Evolutionary conservation across 148 eudicot species (phyloP), one percentile per base, ranked within the genome.

Genomic region (Euryodendron excelsum): DNA sequence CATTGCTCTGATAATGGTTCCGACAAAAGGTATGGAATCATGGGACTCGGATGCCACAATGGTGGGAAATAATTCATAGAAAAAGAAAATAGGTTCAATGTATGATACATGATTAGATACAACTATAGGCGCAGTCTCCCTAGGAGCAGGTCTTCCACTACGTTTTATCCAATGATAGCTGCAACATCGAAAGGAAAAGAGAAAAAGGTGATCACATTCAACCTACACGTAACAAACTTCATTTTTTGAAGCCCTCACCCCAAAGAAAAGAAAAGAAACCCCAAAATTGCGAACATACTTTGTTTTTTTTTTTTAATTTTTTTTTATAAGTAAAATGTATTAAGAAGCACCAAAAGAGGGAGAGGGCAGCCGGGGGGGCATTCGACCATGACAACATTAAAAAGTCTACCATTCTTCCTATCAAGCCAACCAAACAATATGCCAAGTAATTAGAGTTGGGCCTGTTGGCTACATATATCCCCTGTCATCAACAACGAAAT

Each of bases 101-200:
- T 91, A 96, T 79, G 99, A 96, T 82, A 93, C 92, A 87, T 96
- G 99, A 81, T 96, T 96, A 77, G 97, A 93, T 69, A 96, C 98
- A 85, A 96, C 87, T 58, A 96, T 86, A 65, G 99, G 98, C 77
- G 99, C 94, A 21, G 78, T 67, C 77, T 90, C 98, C 87, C 94
- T 93, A 28, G 98, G 88, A 78, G 93, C 99, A 58, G 98, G 97
- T 69, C 68, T 89, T 75, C 99, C 99, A 87, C 71, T 91, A 74
- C 93, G 86, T 88, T 81, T 93, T 75, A 96, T 96, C 98, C 98
- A 96, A 47, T 96, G 99, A 70, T 91, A 96, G 75, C 98, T 96
- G 86, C 87, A 87, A n/a, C 37, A 60, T 30, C 44, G 52, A 81
- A 65, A 64, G 37, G 15, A 41, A 21, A 37, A 21, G 31, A 36